Base-by-base conservation (phyloP, 257 asterid genomes). In the Nicotiana otophora region DNA sequence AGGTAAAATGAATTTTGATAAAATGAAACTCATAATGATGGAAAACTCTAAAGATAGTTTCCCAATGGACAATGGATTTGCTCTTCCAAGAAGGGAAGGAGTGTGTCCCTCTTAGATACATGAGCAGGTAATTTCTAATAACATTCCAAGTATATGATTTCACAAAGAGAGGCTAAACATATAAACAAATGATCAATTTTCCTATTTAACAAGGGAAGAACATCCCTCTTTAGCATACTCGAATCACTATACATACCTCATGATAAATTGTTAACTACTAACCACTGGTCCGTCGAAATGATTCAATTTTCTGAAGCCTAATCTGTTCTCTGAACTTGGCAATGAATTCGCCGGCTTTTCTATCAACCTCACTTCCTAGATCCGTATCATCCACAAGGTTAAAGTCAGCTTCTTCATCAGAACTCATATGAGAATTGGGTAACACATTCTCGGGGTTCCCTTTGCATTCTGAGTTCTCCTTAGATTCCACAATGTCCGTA, bases 271-370 rank as follows among this genome's bases (percentile, higher is more conserved):
- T 15, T 14, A 62, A 61, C 84, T 83, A 84, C 75, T 82, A 85
- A 64, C 65, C 86, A n/a, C 61, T 61, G 72, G 82, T 16, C 82
- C 90, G 84, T 84, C 77, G 84, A 7, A 76, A 51, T 34, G 90
- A 88, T 80, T 90, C 90, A 77, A 87, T 78, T 87, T 92, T 92
- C 85, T 95, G 99, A 80, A 88, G 96, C 89, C 97, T 87, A 72
- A 95, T 95, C 80, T 95, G 99, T 90, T 92, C 93, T 89, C 93
- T 91, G 84, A 95, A 94, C 89, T 92, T 95, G 68, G 99, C 99
- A 67, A 95, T 95, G 81, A 95, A 95, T 89, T 95, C 98, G 9
- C 88, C 98, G 30, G 98, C 99, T 87, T 95, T 95, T 86, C 97
- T 84, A 82, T 95, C 98, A 81, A 95, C 99, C 89, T 95, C 98